phyloP scores from a whole-genome alignment of 2,329 filamentous ascomycete species.

The Fusarium sp. region DNA sequence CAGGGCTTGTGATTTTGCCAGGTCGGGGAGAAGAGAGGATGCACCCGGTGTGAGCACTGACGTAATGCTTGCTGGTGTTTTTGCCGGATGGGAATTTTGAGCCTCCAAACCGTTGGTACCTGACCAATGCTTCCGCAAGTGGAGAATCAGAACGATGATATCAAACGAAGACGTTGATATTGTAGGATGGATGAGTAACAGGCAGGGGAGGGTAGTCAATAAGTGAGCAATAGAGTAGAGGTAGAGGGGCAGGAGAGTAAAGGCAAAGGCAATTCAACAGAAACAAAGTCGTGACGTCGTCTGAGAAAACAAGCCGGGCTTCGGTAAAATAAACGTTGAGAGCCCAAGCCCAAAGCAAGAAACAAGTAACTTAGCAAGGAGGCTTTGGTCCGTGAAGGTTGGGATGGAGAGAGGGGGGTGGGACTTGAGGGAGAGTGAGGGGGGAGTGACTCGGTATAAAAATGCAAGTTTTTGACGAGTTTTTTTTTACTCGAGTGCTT shows the following conservation, averaged over 20 bases:
- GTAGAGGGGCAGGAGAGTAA: constrained; percentile 1
- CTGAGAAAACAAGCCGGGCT: constrained; percentile 26
- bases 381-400: constrained; percentile 43
- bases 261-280: constrained; percentile 16
- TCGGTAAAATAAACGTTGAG: constrained; percentile 20
- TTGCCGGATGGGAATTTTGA: constrained; percentile 22
- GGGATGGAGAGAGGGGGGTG: constrained; percentile 26
- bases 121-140: constrained; percentile 27
- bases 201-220: not conserved
- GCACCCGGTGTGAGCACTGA: constrained; percentile 36
- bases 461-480: constrained; percentile 2
- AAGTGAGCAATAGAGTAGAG: not conserved
- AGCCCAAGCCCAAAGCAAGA: not conserved
- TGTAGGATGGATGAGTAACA: not conserved
- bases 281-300: constrained; percentile 40
- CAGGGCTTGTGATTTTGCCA: constrained; percentile 14
- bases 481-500: not conserved
- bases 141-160: constrained; percentile 25
- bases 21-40: constrained; percentile 34
- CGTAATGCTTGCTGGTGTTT: constrained; percentile 39
- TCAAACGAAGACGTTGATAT: not conserved
- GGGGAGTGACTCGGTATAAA: constrained; percentile 27
- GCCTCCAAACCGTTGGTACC: constrained; percentile 35
- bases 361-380: constrained; percentile 20
- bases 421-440: constrained; percentile 4